Percentiles rank a stretch among this genome's conserved stretches.
Evolutionary conservation across 2,329 filamentous ascomycete genomes (phyloP).

Genomic region (Tothia fuscella): DNA sequence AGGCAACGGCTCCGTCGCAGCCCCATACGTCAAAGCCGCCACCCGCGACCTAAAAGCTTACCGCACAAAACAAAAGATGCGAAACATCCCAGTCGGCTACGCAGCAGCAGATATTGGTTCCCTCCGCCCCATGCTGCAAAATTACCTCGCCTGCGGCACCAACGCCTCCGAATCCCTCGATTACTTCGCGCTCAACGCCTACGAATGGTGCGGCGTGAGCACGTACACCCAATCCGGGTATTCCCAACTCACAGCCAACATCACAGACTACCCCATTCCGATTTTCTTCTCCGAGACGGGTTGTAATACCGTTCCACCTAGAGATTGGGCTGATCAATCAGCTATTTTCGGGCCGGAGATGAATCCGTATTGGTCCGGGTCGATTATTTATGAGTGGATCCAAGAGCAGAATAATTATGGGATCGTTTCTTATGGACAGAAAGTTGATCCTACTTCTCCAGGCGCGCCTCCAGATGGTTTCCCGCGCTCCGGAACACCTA

Average conservation of each 20-base stretch:
- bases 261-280: slow-evolving; percentile 62
- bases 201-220: slow-evolving; percentile 44
- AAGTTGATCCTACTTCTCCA: slow-evolving; percentile 34
- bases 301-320: slow-evolving; percentile 53
- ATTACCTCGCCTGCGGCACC: slow-evolving; percentile 68
- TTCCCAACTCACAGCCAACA: slow-evolving; percentile 51
- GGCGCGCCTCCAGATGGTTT: slow-evolving; percentile 51
- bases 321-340: slow-evolving; percentile 58
- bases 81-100: slow-evolving; percentile 75
- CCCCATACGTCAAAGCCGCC: slow-evolving; percentile 74
- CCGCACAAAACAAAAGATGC: slow-evolving; percentile 61
- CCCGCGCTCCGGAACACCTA: slow-evolving; percentile 60
- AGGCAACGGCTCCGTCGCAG: slow-evolving; percentile 45
- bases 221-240: slow-evolving; percentile 57
- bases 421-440: slow-evolving; percentile 60
- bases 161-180: slow-evolving; percentile 60
- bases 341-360: slow-evolving; percentile 67
- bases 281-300: slow-evolving; percentile 87
- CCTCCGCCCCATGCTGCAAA: slow-evolving; percentile 51
- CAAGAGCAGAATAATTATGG: slow-evolving; percentile 75
- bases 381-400: slow-evolving; percentile 86
- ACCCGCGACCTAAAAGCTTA: slow-evolving; percentile 74
- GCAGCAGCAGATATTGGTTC: slow-evolving; percentile 70
- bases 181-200: slow-evolving; percentile 78
- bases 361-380: slow-evolving; percentile 58